These are phyloP conservation scores for Diaporthe citriasiana DNA, from an alignment of 2,329 filamentous ascomycete genomes.

Conservation along the genomic window DNA sequence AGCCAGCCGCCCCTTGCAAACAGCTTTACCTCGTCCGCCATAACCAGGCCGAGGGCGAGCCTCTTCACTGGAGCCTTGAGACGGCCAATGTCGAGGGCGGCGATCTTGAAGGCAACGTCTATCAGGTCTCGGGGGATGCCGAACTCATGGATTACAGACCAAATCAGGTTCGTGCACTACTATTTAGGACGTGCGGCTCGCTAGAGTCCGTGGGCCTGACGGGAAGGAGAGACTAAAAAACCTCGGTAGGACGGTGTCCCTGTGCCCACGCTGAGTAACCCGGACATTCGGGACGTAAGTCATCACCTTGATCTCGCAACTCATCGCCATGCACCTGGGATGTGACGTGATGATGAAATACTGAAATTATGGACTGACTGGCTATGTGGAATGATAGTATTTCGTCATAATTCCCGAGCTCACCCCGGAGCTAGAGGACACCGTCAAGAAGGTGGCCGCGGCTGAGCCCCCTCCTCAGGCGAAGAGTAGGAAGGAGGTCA, in stretches of 20 bases:
- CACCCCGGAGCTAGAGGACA: slow-evolving; percentile 3
- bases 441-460: not conserved
- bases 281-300: slow-evolving; percentile 16
- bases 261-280: slow-evolving; percentile 6
- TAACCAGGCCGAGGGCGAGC: slow-evolving; percentile 5
- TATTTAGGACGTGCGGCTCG: too few relatives aligned
- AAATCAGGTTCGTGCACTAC: not conserved
- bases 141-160: slow-evolving; percentile 25
- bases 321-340: not conserved
- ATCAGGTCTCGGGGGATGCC: slow-evolving; percentile 16
- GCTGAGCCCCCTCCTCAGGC: slow-evolving; percentile 6
- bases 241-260: not conserved
- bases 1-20: not conserved
- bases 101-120: slow-evolving; percentile 15
- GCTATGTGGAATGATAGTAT: not conserved
- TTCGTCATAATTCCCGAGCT: not conserved
- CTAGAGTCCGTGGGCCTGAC: too few relatives aligned
- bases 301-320: too few relatives aligned
- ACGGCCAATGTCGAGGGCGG: not conserved
- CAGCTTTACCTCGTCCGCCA: slow-evolving; percentile 24
- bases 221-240: not conserved
- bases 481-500: slow-evolving; percentile 1
- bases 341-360: not conserved
- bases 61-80: slow-evolving; percentile 16
- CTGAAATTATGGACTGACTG: not conserved